Evolutionary conservation across 139 green algal genomes (phyloP).

Genomic region (Diplosphaera chodatii): DNA sequence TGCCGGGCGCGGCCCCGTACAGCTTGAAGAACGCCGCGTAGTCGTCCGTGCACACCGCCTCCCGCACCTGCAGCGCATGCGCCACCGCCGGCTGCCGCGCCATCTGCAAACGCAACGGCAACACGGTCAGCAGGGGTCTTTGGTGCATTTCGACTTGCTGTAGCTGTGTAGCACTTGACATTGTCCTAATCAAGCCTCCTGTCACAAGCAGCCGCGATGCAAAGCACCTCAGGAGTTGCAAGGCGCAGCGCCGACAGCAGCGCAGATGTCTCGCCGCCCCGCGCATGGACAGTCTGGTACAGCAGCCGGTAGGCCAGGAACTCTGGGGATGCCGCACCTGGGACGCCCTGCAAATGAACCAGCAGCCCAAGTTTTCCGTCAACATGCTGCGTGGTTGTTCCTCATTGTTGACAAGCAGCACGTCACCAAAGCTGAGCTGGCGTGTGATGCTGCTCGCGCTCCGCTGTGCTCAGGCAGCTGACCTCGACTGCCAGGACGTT

Average conservation of each 20-base stretch:
- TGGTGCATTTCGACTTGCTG: too few relatives aligned
- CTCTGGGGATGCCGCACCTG: slow-evolving; percentile 33
- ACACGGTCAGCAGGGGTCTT: too few relatives aligned
- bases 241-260: slow-evolving; percentile 54
- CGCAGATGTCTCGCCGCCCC: slow-evolving; percentile 34
- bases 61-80: slow-evolving; percentile 34
- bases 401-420: too few relatives aligned
- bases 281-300: slow-evolving; percentile 56
- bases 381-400: too few relatives aligned
- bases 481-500: slow-evolving; percentile 20
- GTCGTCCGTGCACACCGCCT: slow-evolving; percentile 28
- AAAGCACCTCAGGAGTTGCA: background rate
- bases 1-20: slow-evolving; percentile 52
- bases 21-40: slow-evolving; percentile 63
- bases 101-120: too few relatives aligned
- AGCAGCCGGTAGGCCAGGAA: slow-evolving; percentile 62
- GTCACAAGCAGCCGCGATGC: too few relatives aligned
- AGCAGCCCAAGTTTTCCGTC: background rate
- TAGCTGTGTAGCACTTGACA: too few relatives aligned
- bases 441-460: too few relatives aligned
- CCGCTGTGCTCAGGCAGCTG: too few relatives aligned
- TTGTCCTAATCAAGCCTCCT: too few relatives aligned
- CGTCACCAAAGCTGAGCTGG: too few relatives aligned
- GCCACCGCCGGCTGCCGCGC: too few relatives aligned
- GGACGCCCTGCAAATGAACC: slow-evolving; percentile 32